Evolutionary conservation across 257 asterid genomes (phyloP), one percentile per base, ranked within the genome.

Genomic region (Ocimum tenuiflorum): DNA sequence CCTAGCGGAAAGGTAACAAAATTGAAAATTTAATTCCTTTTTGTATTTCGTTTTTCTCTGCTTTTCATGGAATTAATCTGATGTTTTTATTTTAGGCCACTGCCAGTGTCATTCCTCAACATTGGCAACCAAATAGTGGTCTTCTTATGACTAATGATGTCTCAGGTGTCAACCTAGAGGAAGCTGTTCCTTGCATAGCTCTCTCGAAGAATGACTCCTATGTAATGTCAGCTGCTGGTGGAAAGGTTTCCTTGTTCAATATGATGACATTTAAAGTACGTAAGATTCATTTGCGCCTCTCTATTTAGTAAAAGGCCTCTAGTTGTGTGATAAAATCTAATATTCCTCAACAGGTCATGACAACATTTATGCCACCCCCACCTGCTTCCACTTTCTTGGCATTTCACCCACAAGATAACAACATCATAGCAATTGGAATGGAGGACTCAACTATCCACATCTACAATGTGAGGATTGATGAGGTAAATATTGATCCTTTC

Each of bases 381-480:
- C 98, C 96, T 0, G 79, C 96, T 47, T 89, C 98, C 71, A 85
- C 96, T 67, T 91, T 78, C 89, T 72, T 91, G 70, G 98, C 96
- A 2, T 91, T 89, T 74, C 98, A 91, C 78, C 96, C 96, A 48
- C 95, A 82, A 80, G 98, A 91, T 81, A 91, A 91, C 85, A 91
- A 91, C 78, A 84, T 89, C 54, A 83, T 91, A 51, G 98, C 96
- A 39, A 87, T 91, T 70, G 98, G 98, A 72, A 89, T 89, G 98
- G 98, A 89, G 78, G 98, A 91, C 73, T 91, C 98, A 33, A 89
- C 96, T 54, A 91, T 91, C 78, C 98, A 89, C 86, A 89, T 91
- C 64, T 91, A 87, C 77, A 87, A 91, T 60, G 96, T 91, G 65
- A 72, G 98, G 79, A 91, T 87, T 10, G 98, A 89, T 68, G 98